Evolutionary conservation across 2,329 filamentous ascomycete genomes (phyloP), one percentile per base, ranked within the genome.

Genomic region (Aspergillus candidus): DNA sequence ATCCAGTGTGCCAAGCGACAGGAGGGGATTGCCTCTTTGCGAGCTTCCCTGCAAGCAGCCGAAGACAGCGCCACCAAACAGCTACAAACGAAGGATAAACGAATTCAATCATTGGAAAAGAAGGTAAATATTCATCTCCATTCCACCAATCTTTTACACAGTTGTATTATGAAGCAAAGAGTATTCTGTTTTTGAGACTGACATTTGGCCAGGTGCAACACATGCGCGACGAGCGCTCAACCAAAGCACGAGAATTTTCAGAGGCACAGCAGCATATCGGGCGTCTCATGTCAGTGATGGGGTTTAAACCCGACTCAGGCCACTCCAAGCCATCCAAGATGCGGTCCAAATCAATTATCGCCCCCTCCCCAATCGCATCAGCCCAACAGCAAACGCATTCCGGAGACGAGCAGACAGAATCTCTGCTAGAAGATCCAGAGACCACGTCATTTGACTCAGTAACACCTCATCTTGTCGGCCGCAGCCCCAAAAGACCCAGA

Each of bases 191-290:
- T 7, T 6, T 27, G 22, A 10, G 2, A 10, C 3, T 27, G 22
- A 14, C 8, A 11, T 13, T 15, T 11, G 34, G 3, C 32, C 15
- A 68, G 65, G 48, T 66, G 11, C 63, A 66, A 51, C 56, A 57
- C 18, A 50, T 67, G 32, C 61, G 59, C 11, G 58, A 63, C 32
- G 63, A 67, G 39, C 56, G 63, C 32, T 57, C 62, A 14, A 53
- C 59, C 8, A 68, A 68, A 48, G 62, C 64, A 14, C 59, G 62
- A 8, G 65, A 69, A 43, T 67, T 68, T 31, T 64, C 61, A 1
- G 64, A 67, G 44, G 65, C 65, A 1, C 66, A 67, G 40, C 61
- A 68, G 41, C 62, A 68, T 36, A 68, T 67, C 15, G 53, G 59
- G 11, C 58, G 62, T 11, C 45, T 68, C 4, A 68, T 69, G 65